Evolutionary conservation across 345 rosid genomes (phyloP), one percentile per base, ranked within the genome.

Genomic region (Eutrema japonicum): DNA sequence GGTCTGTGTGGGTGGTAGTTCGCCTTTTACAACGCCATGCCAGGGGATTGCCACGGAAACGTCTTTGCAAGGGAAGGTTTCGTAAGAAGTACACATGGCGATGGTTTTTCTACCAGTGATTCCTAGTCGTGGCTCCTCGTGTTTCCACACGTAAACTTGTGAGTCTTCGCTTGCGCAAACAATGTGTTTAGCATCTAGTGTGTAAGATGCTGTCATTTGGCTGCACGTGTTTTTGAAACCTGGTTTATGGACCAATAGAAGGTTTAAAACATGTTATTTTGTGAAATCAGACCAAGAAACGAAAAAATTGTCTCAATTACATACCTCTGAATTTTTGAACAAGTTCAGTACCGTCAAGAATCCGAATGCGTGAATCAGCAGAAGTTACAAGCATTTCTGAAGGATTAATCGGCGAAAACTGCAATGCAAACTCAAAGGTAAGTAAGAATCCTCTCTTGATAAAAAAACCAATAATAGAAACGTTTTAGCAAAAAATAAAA

Each of bases 21-120:
- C 96, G 4, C 96, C 90, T 77, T 83, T 87, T 26, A 85, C 83
- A 2, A 75, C 80, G 2, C 94, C 94, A 2, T 90, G 88, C 97
- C 98, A 90, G 2, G 90, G 87, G 56, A 96, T 83, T 10, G 98
- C 97, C 10, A 87, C 91, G 0, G 97, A 90, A 9, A 95, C 98
- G 42, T 90, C 99, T 81, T 80, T 88, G 76, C 96, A 92, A 0
- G 81, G 89, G 74, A 92, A 95, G 42, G 76, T 75, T 71, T 95
- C 99, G 13, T 89, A 76, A 12, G 92, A 79, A 55, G 79, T 72
- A 32, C 83, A 77, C 35, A 78, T 81, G 10, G 79, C 33, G 13
- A 78, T 16, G 1, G 65, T 70, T 74, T 81, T 89, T 77, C 87
- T 92, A 9, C 86, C 87, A 0, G 60, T 42, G 36, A 68, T 71